Evolutionary conservation across 2,329 filamentous ascomycete genomes (phyloP).

Genomic region (Raffaelea ambrosiae): DNA sequence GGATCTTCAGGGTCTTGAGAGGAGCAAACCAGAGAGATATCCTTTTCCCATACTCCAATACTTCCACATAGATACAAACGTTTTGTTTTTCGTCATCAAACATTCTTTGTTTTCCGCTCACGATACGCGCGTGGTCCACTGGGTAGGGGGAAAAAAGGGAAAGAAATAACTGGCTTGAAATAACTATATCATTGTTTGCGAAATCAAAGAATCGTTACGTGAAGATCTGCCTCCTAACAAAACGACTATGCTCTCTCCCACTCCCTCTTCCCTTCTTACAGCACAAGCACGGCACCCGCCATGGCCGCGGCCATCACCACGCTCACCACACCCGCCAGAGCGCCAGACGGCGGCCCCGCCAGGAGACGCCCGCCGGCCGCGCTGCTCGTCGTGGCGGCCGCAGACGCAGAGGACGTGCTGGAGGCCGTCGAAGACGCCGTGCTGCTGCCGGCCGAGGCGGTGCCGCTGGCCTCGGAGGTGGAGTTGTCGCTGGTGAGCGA

Average conservation of each 20-base stretch:
- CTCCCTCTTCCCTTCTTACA: slow-evolving; percentile 2
- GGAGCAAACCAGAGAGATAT: too few relatives aligned
- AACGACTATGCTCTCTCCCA: background rate
- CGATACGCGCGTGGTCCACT: too few relatives aligned
- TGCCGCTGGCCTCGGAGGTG: slow-evolving; percentile 12
- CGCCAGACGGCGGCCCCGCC: background rate
- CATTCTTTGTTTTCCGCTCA: too few relatives aligned
- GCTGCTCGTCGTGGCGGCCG: background rate
- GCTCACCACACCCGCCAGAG: slow-evolving; percentile 4
- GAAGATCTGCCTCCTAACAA: too few relatives aligned
- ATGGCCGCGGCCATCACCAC: slow-evolving; percentile 4
- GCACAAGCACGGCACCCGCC: slow-evolving; percentile 2
- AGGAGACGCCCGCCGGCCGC: slow-evolving; percentile 4
- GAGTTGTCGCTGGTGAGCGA: slow-evolving; percentile 18
- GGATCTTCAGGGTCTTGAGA: too few relatives aligned
- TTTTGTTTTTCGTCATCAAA: too few relatives aligned
- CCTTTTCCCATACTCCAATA: too few relatives aligned
- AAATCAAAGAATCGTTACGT: too few relatives aligned
- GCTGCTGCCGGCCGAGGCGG: background rate
- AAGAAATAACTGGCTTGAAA: too few relatives aligned
- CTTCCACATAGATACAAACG: too few relatives aligned
- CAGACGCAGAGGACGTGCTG: background rate
- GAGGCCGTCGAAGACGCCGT: slow-evolving; percentile 12
- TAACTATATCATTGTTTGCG: too few relatives aligned
- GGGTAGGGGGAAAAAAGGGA: too few relatives aligned